Evolutionary conservation across 176 grass and related monocot species (phyloP), one percentile per base, ranked within the genome.

Genomic region (Cymbopogon citratus): DNA sequence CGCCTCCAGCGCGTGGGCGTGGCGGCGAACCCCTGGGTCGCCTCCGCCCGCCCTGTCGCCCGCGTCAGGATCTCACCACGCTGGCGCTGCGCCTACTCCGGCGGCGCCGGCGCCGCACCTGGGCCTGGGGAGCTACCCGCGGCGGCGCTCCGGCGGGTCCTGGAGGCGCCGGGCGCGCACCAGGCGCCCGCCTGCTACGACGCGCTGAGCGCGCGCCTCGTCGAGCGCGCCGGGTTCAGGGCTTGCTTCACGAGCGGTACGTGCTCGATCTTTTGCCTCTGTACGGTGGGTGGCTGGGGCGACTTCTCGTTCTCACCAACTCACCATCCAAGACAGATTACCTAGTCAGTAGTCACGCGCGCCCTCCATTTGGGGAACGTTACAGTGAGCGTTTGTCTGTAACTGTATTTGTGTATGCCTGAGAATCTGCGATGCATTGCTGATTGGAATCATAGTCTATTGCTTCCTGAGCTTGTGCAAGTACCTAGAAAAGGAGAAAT

Each of bases 101-200:
- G 77, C 24, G 31, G 71, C 7, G 25, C 69, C 8, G 24, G 40
- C 12, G 24, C 40, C 1, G 59, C 71, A 1, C 61, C 64, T 23
- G 43, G 54, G 25, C 28, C 91, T 4, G 66, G 49, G 35, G 88
- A 87, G 5, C 12, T 69, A 2, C 79, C 85, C 9, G 88, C 85
- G 3, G 71, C 85, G 63, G 69, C 35, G 44, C 95, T 98, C 27
- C 80, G 92, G 48, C 54, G 79, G 69, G 34, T 98, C 3, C 85
- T 95, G 36, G 87, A 85, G 72, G 80, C 80, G 3, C 76, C 88
- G 3, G 92, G 92, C 0, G 77, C 87, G 24, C 90, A 95, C 75
- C 95, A 93, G 86, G 92, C 92, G 13, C 92, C 92, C 19, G 90
- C 92, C 34, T 98, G 95, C 88, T 98, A 95, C 67, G 95, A 98